These are phyloP conservation scores for Diplotaxis tenuifolia DNA, from an alignment of 345 rosid genomes.

Conservation along the genomic window DNA sequence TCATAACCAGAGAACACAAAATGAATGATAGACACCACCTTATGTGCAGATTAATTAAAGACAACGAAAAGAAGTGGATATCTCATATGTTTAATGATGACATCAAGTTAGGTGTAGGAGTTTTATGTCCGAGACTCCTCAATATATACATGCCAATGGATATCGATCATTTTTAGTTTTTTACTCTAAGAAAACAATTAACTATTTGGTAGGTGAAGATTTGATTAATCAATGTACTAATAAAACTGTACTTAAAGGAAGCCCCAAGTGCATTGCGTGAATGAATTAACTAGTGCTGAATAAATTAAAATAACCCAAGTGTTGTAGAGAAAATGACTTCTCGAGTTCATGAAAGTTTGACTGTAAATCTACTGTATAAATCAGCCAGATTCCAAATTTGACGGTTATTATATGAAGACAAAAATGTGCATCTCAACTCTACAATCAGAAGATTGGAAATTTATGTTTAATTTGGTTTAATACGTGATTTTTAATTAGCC, in stretches of 20 bases:
- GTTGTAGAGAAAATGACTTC: neutral
- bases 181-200: slow-evolving; percentile 23
- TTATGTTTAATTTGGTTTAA: neutral
- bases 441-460: neutral
- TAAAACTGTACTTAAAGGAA: slow-evolving; percentile 27
- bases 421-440: neutral
- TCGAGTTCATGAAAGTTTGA: neutral
- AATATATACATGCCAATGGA: slow-evolving; percentile 23
- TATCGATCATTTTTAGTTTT: neutral
- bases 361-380: neutral
- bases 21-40: neutral
- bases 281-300: neutral
- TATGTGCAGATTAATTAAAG: neutral
- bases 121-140: slow-evolving; percentile 12
- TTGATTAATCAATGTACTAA: neutral
- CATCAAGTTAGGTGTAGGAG: slow-evolving; percentile 30
- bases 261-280: slow-evolving; percentile 18
- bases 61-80: slow-evolving; percentile 3
- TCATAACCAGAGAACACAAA: neutral
- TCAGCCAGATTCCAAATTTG: too few relatives aligned
- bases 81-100: neutral
- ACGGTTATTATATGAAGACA: neutral
- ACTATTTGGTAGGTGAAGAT: slow-evolving; percentile 30
- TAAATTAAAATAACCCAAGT: neutral
- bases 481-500: neutral